Conservation (phyloP, 345 rosid genomes). For the Arabis alpina region DNA sequence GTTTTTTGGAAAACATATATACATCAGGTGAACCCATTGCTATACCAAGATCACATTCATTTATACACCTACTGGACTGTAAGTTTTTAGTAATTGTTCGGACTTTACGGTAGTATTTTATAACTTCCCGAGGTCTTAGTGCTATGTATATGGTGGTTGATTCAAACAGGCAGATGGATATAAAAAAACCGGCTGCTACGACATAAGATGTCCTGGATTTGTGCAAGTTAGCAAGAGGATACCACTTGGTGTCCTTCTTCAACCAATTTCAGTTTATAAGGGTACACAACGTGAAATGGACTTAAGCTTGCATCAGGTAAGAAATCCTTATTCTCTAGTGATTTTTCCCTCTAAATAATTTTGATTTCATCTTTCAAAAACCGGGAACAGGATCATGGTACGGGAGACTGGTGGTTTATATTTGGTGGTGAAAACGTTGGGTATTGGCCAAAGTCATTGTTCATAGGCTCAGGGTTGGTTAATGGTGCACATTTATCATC, state of each 20-base stretch:
- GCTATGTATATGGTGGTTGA: constrained; percentile 2
- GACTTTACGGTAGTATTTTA: background rate
- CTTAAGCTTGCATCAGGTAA: constrained; percentile 37
- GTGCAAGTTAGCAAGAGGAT: constrained; percentile 39
- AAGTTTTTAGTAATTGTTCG: constrained; percentile 14
- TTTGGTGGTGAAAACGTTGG: constrained; percentile 26
- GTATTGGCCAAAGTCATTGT: constrained; percentile 40
- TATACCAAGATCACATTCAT: constrained; percentile 35
- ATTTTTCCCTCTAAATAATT: background rate
- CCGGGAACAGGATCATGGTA: constrained; percentile 31
- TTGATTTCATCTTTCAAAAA: constrained; percentile 15
- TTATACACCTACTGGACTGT: constrained; percentile 41
- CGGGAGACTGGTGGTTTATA: constrained; percentile 45
- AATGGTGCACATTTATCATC: constrained; percentile 15
- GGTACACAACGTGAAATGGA: constrained; percentile 29
- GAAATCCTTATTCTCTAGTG: background rate
- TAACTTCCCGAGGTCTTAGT: background rate
- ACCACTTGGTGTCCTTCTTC: constrained; percentile 36
- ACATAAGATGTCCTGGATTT: constrained; percentile 40
- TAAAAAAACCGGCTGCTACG: constrained; percentile 36
- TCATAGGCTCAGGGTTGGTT: constrained; percentile 26
- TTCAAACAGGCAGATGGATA: constrained; percentile 40
- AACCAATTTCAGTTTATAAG: constrained; percentile 28
- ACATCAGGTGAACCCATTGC: constrained; percentile 28
- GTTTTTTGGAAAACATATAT: background rate